These are phyloP conservation scores for Kurtzmaniella quercitrusa DNA, from an alignment of 1,139 yeast genomes.

Conservation along the genomic window DNA sequence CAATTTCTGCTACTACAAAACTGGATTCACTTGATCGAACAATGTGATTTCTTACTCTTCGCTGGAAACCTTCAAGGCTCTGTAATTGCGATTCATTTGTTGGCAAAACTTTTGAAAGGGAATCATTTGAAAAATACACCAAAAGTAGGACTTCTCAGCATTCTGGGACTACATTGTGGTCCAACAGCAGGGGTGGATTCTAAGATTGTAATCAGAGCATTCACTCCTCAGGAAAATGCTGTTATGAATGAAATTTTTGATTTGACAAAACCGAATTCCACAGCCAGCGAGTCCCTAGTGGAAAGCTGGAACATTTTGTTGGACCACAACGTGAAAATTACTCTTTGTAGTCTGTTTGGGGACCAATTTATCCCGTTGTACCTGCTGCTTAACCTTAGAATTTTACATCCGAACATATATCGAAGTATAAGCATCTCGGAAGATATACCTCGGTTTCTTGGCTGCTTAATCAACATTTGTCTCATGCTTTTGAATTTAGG, in stretches of 20 bases:
- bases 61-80: conserved; percentile 45
- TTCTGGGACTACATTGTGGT: conserved; percentile 45
- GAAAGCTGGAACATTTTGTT: conserved; percentile 31
- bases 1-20: conserved; percentile 34
- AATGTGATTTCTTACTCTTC: conserved; percentile 40
- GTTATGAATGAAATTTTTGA: conserved; percentile 47
- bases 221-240: conserved; percentile 42
- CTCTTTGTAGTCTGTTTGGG: conserved; percentile 43
- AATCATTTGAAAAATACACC: conserved; percentile 14
- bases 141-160: conserved; percentile 38
- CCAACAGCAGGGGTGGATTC: conserved; percentile 42
- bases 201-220: conserved; percentile 45
- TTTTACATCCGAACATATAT: conserved; percentile 51
- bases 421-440: conserved; percentile 33
- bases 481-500: conserved; percentile 38
- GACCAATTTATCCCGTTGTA: conserved; percentile 45
- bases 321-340: conserved; percentile 42
- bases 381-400: conserved; percentile 41
- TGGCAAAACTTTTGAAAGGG: conserved; percentile 27
- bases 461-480: conserved; percentile 27
- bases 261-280: conserved; percentile 34
- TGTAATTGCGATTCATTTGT: conserved; percentile 40
- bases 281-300: conserved; percentile 25
- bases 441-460: conserved; percentile 28
- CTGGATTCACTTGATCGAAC: conserved; percentile 34